Conservation (phyloP, 139 green algal genomes). For the Astrephomene gubernaculifera region DNA sequence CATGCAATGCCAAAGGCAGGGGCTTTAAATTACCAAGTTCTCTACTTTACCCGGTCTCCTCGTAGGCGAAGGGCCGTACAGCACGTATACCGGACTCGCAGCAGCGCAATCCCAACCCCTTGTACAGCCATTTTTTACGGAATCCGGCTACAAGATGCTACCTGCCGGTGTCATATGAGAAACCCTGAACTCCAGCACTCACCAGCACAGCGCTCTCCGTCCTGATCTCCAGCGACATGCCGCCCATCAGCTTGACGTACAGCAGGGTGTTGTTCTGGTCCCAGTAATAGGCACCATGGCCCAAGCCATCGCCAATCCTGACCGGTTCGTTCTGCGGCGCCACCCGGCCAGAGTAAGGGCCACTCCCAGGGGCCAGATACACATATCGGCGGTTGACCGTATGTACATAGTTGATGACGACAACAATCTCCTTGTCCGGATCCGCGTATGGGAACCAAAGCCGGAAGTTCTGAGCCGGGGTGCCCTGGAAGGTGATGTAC, state of each 20-base stretch:
- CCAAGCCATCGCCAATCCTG: constrained; percentile 32
- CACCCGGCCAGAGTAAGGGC: constrained; percentile 16
- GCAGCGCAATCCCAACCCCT: too few species aligned
- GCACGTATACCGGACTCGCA: too few species aligned
- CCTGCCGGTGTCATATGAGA: too few species aligned
- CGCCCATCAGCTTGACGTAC: constrained; percentile 51
- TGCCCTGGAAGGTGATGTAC: constrained; percentile 57
- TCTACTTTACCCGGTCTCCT: too few species aligned
- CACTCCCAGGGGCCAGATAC: not conserved
- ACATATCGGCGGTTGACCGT: constrained; percentile 41
- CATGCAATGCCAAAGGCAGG: too few species aligned
- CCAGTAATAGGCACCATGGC: constrained; percentile 55
- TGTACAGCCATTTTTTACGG: too few species aligned
- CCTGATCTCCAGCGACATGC: constrained; percentile 46
- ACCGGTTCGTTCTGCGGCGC: constrained; percentile 14
- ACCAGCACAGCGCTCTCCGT: constrained; percentile 49
- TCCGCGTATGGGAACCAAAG: constrained; percentile 61
- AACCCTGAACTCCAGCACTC: too few species aligned
- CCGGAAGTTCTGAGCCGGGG: constrained; percentile 48
- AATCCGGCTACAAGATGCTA: too few species aligned
- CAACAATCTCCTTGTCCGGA: constrained; percentile 42
- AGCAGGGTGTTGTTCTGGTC: constrained; percentile 43
- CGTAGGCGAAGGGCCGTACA: too few species aligned
- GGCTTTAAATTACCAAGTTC: too few species aligned
- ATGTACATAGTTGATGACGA: constrained; percentile 50